Evolutionary conservation across 805 yeast genomes (phyloP).

Genomic region (Cyberlindnera saturnus): DNA sequence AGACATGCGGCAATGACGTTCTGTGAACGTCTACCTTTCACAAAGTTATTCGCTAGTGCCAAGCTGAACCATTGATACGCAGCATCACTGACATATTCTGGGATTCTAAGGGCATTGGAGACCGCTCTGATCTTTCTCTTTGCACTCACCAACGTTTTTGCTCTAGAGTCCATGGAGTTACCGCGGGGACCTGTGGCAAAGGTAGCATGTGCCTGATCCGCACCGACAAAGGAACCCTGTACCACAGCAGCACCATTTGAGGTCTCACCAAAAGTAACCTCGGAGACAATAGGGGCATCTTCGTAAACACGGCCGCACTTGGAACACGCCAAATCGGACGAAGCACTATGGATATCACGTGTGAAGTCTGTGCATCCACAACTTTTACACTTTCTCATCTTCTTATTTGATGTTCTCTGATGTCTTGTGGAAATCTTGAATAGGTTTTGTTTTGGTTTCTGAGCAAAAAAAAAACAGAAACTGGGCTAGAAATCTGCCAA

Average conservation of each 20-base stretch:
- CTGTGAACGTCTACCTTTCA: conserved; percentile 94
- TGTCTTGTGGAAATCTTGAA: neutral
- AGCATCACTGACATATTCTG: conserved; percentile 79
- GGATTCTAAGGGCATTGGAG: conserved; percentile 71
- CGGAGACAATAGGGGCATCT: conserved; percentile 92
- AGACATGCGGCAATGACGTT: conserved; percentile 94
- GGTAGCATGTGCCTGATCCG: conserved; percentile 74
- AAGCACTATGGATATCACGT: conserved; percentile 48
- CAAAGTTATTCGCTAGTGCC: conserved; percentile 84
- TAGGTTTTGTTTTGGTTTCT: conserved; percentile 1
- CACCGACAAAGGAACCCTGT: conserved; percentile 89
- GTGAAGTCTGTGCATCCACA: conserved; percentile 51
- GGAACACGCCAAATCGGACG: conserved; percentile 75
- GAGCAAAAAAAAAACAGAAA: too few species aligned
- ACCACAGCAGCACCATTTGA: conserved; percentile 93
- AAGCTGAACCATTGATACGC: conserved; percentile 86
- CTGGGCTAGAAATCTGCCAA: too few species aligned
- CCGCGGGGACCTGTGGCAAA: conserved; percentile 63
- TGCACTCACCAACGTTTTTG: conserved; percentile 84
- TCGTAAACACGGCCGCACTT: conserved; percentile 84
- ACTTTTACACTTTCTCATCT: conserved; percentile 29
- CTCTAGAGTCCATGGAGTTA: conserved; percentile 76
- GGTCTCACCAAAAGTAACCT: conserved; percentile 89
- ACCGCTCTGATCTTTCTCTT: conserved; percentile 71
- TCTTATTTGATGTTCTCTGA: neutral